Conservation (phyloP, 2,329 filamentous ascomycete species). For the Talaromyces sp. region DNA sequence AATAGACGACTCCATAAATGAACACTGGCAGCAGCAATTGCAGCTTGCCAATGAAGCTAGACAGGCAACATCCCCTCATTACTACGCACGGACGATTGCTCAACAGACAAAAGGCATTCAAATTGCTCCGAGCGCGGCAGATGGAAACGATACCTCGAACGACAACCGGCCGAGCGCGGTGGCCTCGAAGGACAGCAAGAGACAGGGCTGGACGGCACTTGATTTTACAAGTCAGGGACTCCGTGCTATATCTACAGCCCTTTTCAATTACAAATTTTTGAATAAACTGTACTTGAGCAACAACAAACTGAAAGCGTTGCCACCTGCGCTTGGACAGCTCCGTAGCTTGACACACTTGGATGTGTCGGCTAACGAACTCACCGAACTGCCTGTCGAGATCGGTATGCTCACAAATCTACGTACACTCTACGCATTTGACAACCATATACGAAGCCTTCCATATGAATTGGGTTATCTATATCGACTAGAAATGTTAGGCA, state of each 20-base stretch:
- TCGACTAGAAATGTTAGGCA: conserved; percentile 80
- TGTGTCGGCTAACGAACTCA: conserved; percentile 81
- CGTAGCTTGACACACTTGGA: conserved; percentile 80
- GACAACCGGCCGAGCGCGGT: conserved; percentile 65
- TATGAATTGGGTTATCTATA: conserved; percentile 86
- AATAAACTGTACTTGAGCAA: conserved; percentile 90
- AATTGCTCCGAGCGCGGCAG: conserved; percentile 47
- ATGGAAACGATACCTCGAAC: conserved; percentile 47
- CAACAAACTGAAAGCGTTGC: conserved; percentile 81
- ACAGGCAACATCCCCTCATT: conserved; percentile 65
- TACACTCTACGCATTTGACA: conserved; percentile 83
- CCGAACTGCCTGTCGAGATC: conserved; percentile 79
- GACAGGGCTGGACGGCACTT: conserved; percentile 87
- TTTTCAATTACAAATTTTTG: conserved; percentile 87
- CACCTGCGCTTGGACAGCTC: conserved; percentile 75
- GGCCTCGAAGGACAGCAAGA: conserved; percentile 53
- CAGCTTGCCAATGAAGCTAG: conserved; percentile 72
- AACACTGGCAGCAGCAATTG: conserved; percentile 86
- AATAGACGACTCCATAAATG: conserved; percentile 57
- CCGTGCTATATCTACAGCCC: conserved; percentile 70
- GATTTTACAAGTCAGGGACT: conserved; percentile 96
- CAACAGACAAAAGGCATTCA: conserved; percentile 48
- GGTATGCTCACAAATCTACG: conserved; percentile 95
- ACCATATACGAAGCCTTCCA: conserved; percentile 77
- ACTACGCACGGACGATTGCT: conserved; percentile 59